Evolutionary conservation across 352 stramenopile genomes (phyloP), one percentile per base, ranked within the genome.

Genomic region (Phytophthora europaea): DNA sequence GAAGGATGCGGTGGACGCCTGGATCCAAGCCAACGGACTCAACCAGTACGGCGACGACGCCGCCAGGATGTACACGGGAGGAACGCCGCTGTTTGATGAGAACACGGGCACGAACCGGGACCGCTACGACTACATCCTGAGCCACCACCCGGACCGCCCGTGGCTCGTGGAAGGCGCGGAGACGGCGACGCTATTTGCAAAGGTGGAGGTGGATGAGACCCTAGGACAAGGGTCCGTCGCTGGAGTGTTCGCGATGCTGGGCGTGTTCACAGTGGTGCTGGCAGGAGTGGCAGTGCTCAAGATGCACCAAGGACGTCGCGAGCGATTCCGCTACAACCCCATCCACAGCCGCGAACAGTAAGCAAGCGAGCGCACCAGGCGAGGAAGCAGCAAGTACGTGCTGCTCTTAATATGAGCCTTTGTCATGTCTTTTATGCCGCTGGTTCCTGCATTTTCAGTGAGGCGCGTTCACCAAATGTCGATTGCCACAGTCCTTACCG

Each of bases 71-170:
- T 96, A 96, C 76, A 80, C 77, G 2, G 90, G 88, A 6, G 90
- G 90, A 34, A 94, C 88, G n/a, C 90, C 90, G 60, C 70, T 96
- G 18, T 95, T 94, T 61, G 67, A 94, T 58, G 87, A 95, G 74
- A 75, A 34, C n/a, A 93, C 84, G 22, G 90, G 88, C 52, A 60
- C 65, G 34, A 72, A 40, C 22, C 81, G 62, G 5, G 84, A 94
- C 67, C 76, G 77, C 43, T 94, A 86, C 67, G 75, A 75, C 56
- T 96, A 95, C 83, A 94, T 96, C 48, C 45, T 85, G 51, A 72
- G 60, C 40, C 65, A 69, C 8, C 85, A 94, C 66, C 80, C 81
- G 1, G 75, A 90, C 7, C 79, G 76, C 0, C 90, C 90, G 55
- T 96, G 90, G 90, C 69, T 79, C 40, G 56, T 58, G 16, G 59